Evolutionary conservation across 73 alveolate genomes (phyloP).

Genomic region (Diophrys appendiculata): DNA sequence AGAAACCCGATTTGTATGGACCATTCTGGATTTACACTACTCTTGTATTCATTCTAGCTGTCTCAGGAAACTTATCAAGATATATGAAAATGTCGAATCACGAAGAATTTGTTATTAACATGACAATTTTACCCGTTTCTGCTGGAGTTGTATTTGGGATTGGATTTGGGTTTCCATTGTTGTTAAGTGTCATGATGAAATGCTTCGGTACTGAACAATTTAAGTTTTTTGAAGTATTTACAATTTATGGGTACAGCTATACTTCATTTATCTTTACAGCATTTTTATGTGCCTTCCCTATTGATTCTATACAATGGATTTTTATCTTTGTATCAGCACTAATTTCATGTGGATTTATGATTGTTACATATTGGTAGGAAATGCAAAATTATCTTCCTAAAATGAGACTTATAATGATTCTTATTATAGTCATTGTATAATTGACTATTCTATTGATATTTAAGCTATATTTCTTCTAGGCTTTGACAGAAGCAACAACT

Average conservation of each 20-base stretch:
- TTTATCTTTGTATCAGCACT: slow-evolving; percentile 60
- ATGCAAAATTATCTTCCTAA: slow-evolving; percentile 61
- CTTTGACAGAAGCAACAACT: too few species aligned
- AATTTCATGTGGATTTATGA: slow-evolving; percentile 68
- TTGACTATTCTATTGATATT: slow-evolving; percentile 62
- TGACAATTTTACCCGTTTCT: slow-evolving; percentile 55
- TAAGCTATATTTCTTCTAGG: slow-evolving; percentile 77
- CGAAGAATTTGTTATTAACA: slow-evolving; percentile 47
- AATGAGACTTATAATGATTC: slow-evolving; percentile 68
- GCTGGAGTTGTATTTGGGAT: slow-evolving; percentile 67
- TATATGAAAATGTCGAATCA: slow-evolving; percentile 60
- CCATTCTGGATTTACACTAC: slow-evolving; percentile 92
- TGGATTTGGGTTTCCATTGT: slow-evolving; percentile 83
- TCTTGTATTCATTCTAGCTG: slow-evolving; percentile 69
- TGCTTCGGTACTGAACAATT: slow-evolving; percentile 62
- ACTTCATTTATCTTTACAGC: slow-evolving; percentile 72
- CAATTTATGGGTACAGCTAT: slow-evolving; percentile 85
- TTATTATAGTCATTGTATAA: slow-evolving; percentile 60
- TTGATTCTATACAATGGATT: slow-evolving; percentile 66
- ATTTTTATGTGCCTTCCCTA: slow-evolving; percentile 64
- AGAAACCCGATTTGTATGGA: slow-evolving; percentile 58
- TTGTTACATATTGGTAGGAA: slow-evolving; percentile 81
- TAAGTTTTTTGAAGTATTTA: slow-evolving; percentile 66
- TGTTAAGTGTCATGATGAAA: slow-evolving; percentile 68
- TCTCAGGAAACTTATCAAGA: slow-evolving; percentile 75